phyloP scores from a whole-genome alignment of 2,329 filamentous ascomycete genomes.

The Ramularia collo-cygni region DNA sequence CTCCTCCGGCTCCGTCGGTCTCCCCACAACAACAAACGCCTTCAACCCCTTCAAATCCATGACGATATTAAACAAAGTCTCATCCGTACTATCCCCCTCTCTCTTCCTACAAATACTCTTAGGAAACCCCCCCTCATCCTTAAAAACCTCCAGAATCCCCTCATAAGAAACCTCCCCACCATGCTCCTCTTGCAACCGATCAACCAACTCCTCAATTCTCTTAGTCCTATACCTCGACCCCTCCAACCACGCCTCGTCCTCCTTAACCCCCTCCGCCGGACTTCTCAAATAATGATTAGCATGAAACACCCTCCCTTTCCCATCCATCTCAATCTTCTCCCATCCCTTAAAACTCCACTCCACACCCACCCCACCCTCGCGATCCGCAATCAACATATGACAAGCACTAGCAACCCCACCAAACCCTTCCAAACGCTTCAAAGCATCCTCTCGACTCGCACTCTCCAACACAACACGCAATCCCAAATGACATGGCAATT shows the following conservation, averaged over 20 bases:
- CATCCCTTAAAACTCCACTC: constrained; percentile 40
- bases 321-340: constrained; percentile 30
- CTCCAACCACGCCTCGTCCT: constrained; percentile 38
- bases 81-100: constrained; percentile 18
- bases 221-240: constrained; percentile 34
- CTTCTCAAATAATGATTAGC: constrained; percentile 38
- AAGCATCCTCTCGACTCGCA: constrained; percentile 40
- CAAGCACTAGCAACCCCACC: constrained; percentile 47
- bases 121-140: constrained; percentile 36
- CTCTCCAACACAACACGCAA: constrained; percentile 51
- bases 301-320: constrained; percentile 33
- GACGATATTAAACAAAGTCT: constrained; percentile 34
- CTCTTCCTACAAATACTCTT: constrained; percentile 31
- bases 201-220: constrained; percentile 32
- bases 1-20: constrained; percentile 28
- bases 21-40: constrained; percentile 28
- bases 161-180: constrained; percentile 2
- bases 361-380: constrained; percentile 40
- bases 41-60: constrained; percentile 30
- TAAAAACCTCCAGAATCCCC: constrained; percentile 28
- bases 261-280: constrained; percentile 32
- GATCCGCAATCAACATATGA: constrained; percentile 50
- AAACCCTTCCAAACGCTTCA: constrained; percentile 36
- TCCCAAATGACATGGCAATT: constrained; percentile 56
- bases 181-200: constrained; percentile 10